phyloP scores from a whole-genome alignment of 2,329 filamentous ascomycete genomes.

The Exophiala oligosperma region DNA sequence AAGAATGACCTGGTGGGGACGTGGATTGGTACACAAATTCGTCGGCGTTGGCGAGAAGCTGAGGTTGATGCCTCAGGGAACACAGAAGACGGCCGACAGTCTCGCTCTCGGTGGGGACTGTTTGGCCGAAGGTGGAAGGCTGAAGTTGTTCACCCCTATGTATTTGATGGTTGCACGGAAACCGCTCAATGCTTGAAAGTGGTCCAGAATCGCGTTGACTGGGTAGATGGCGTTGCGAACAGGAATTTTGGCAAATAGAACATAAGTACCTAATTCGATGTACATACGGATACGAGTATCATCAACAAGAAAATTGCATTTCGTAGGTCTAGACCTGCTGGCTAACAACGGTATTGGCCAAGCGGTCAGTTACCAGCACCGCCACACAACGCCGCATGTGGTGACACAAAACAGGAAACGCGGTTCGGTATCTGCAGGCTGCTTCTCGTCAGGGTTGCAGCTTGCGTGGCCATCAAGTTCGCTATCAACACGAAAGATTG shows the following conservation, averaged over 20 bases:
- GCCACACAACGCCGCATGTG: no score
- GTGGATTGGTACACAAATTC: slow-evolving; percentile 72
- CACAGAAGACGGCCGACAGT: slow-evolving; percentile 92
- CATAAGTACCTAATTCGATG: slow-evolving; percentile 3
- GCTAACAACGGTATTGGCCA: no score
- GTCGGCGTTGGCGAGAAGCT: slow-evolving; percentile 75
- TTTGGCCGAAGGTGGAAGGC: slow-evolving; percentile 79
- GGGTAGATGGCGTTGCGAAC: slow-evolving; percentile 1
- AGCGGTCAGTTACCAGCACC: no score
- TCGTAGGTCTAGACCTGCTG: no score
- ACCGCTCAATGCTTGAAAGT: slow-evolving; percentile 47
- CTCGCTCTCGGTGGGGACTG: slow-evolving; percentile 79
- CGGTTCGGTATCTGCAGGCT: no score
- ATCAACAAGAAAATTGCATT: not conserved
- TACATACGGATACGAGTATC: slow-evolving; percentile 3
- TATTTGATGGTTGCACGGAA: slow-evolving; percentile 95
- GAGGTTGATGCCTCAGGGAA: slow-evolving; percentile 74
- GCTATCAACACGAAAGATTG: no score
- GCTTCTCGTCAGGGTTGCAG: no score
- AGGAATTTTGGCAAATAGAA: not conserved
- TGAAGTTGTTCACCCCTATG: slow-evolving; percentile 98
- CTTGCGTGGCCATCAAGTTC: no score
- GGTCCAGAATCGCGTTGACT: not conserved
- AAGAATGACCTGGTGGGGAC: slow-evolving; percentile 85
- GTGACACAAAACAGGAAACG: no score